Evolutionary conservation across 2,329 filamentous ascomycete genomes (phyloP), one percentile per base, ranked within the genome.

Genomic region (Neodidymelliopsis sp.): DNA sequence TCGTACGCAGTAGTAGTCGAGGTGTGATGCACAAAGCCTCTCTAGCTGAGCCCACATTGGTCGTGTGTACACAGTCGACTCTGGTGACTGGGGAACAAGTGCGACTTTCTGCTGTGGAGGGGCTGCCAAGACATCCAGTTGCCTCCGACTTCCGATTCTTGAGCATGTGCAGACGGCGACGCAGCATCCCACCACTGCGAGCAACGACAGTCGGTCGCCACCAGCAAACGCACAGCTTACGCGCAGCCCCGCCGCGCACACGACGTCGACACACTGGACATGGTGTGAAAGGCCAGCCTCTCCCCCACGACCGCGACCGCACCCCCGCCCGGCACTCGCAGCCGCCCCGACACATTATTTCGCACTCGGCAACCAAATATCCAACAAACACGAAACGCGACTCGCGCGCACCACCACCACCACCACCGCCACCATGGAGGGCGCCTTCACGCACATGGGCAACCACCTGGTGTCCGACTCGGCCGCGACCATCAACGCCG

Each of bases 401-500:
- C 25, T 36, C 43, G 41, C 39, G 47, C 30, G 40, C 40, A 50
- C 40, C 36, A 12, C 30, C 47, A 41, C 23, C 48, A 50, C 38
- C 49, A 49, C 51, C 20, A 22, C 49, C 41, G 30, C 51, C 53
- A 61, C 42, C 62, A 93, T 94, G 90, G 90, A 94, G 79, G 89
- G 88, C 72, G 89, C 90, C 62, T 96, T 95, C 72, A 93, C 88
- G 56, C 88, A 94, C 75, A 84, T 93, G 67, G 89, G 88, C 66
- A 96, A 94, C 77, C 88, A 92, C 75, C 79, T 92, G 62, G 86
- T 94, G 69, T 91, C 89, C 67, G 89, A 92, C 75, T 91, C 88
- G 41, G 89, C 87, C 44, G 86, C 88, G 52, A 90, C 88, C 55
- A 96, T 97, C 75, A 96, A 95, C 67, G 91, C 91, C 58, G 85